Evolutionary conservation across 139 green algal genomes (phyloP).

Genomic region (Monoraphidium neglectum): DNA sequence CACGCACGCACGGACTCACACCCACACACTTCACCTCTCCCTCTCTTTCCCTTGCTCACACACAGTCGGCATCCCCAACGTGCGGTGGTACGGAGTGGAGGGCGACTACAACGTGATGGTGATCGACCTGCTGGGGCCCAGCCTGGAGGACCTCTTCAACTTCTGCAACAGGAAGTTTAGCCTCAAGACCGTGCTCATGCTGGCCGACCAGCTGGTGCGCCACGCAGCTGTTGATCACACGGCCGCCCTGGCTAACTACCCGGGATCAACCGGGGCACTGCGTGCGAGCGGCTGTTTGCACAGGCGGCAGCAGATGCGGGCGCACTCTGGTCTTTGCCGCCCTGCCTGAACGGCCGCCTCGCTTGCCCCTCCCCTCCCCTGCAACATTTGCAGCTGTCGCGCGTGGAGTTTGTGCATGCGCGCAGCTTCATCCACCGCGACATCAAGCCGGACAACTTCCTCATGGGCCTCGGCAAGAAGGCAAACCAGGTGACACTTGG

Average conservation of each 20-base stretch:
- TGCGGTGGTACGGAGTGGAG: conserved; percentile 98
- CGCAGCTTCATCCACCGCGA: conserved; percentile 97
- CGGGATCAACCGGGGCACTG: too few relatives aligned
- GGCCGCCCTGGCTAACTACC: too few relatives aligned
- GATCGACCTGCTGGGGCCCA: conserved; percentile 96
- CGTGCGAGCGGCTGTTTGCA: too few relatives aligned
- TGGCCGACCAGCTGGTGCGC: conserved; percentile 98
- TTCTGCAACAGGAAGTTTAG: conserved; percentile 98
- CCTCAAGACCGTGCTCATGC: conserved; percentile 99
- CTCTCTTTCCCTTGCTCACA: too few relatives aligned
- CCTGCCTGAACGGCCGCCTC: too few relatives aligned
- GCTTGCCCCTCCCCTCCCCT: too few relatives aligned
- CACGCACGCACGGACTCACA: too few relatives aligned
- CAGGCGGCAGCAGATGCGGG: too few relatives aligned
- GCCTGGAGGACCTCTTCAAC: conserved; percentile 99
- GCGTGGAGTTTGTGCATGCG: conserved; percentile 98
- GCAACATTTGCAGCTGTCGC: conserved; percentile 83
- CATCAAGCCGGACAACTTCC: conserved; percentile 86
- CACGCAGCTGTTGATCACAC: too few relatives aligned
- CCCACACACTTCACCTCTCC: too few relatives aligned
- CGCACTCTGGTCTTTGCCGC: too few relatives aligned
- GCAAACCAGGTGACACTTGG: conserved; percentile 80
- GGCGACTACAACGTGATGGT: conserved; percentile 99
- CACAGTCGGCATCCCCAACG: conserved; percentile 97
- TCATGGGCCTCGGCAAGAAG: conserved; percentile 92